Conservation (phyloP, 2,329 filamentous ascomycete species). For the Penicillium sp. region DNA sequence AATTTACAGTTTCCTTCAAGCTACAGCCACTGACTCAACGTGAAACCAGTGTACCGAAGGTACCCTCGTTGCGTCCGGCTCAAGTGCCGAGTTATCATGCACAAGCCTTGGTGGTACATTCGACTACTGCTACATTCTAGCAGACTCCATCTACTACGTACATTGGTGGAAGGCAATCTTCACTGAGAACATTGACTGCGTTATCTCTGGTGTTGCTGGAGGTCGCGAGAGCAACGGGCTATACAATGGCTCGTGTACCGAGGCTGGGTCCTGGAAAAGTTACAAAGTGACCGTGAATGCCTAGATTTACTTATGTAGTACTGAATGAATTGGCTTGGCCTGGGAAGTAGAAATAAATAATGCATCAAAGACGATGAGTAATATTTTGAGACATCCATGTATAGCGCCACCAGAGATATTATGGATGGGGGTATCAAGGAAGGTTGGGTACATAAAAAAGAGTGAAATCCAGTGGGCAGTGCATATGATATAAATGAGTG, state of each 20-base stretch:
- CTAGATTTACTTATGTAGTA: background rate
- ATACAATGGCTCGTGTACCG: background rate
- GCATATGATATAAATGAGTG: background rate
- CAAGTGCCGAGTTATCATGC: background rate
- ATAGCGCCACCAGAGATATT: background rate
- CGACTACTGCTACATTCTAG: background rate
- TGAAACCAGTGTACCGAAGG: background rate
- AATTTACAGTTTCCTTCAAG: background rate
- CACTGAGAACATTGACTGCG: background rate
- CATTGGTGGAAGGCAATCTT: background rate
- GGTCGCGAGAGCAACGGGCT: background rate
- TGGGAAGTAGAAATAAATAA: background rate
- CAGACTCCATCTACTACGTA: background rate
- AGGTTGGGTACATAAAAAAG: conserved; percentile 4
- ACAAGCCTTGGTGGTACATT: background rate
- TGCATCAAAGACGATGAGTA: background rate
- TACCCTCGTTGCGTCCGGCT: background rate
- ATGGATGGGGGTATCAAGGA: conserved; percentile 17
- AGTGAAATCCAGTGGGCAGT: background rate
- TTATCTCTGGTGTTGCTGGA: background rate
- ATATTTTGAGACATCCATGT: background rate
- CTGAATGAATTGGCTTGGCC: background rate
- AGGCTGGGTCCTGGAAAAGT: background rate
- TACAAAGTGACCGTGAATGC: background rate
- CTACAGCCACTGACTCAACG: background rate